Percentiles rank a stretch among this genome's conserved stretches.
Evolutionary conservation across 2,329 filamentous ascomycete species (phyloP).

Genomic region (Ceratocystis albifundus): DNA sequence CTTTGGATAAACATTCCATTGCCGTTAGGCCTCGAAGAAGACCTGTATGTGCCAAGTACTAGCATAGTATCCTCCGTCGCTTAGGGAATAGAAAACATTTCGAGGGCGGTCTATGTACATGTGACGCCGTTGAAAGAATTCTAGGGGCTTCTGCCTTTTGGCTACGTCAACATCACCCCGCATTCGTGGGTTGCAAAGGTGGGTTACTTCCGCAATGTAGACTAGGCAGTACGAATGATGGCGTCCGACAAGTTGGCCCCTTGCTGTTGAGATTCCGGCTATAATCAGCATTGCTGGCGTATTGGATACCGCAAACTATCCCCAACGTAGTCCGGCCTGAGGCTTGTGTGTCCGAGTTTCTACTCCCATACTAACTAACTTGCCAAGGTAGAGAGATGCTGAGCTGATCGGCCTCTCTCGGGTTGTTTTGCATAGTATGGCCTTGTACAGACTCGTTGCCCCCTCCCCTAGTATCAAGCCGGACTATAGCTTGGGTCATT

Average conservation of each 20-base stretch:
- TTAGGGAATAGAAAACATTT: not conserved
- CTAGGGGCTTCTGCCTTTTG: not conserved
- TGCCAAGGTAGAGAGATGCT: not conserved
- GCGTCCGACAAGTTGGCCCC: not conserved
- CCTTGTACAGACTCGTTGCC: not conserved
- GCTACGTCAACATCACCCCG: not conserved
- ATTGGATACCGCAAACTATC: not conserved
- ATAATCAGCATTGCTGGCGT: not conserved
- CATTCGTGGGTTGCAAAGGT: not conserved
- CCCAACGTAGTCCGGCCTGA: not conserved
- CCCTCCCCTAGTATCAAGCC: not conserved
- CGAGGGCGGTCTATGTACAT: not conserved
- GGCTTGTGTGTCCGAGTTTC: not conserved
- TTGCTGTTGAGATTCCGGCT: slow-evolving; percentile 3
- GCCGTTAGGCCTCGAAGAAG: too few species aligned
- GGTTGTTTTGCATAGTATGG: not conserved
- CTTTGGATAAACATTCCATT: not conserved
- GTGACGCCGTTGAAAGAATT: not conserved
- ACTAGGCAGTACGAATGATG: not conserved
- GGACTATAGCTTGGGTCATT: not conserved
- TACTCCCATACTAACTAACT: not conserved
- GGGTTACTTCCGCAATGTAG: not conserved
- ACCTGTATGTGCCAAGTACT: not conserved
- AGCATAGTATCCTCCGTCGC: not conserved
- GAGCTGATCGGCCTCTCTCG: not conserved